These are phyloP conservation scores for Aspergillus tanneri DNA, from an alignment of 2,329 filamentous ascomycete species.

Conservation along the genomic window DNA sequence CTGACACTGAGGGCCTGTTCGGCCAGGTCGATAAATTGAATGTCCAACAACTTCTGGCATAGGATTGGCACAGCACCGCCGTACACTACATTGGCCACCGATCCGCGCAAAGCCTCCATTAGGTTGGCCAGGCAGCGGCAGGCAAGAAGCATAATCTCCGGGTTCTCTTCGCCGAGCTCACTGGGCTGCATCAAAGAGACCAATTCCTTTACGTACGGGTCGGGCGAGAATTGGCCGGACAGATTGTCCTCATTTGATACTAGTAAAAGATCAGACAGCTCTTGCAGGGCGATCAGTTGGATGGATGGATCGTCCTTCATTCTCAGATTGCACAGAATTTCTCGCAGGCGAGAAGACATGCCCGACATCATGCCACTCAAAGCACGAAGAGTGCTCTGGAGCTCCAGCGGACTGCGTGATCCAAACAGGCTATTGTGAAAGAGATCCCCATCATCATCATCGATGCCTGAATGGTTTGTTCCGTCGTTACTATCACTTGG, in stretches of 20 bases:
- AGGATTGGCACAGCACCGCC: constrained; percentile 93
- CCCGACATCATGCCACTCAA: constrained; percentile 91
- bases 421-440: constrained; percentile 66
- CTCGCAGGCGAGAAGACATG: constrained; percentile 73
- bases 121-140: constrained; percentile 94
- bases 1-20: constrained; percentile 86
- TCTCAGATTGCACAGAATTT: constrained; percentile 71
- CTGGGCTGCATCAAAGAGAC: constrained; percentile 88
- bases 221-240: constrained; percentile 89
- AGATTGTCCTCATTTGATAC: constrained; percentile 97
- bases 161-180: constrained; percentile 83
- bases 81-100: constrained; percentile 93
- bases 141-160: constrained; percentile 94
- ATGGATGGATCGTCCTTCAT: constrained; percentile 82
- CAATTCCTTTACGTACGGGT: constrained; percentile 92
- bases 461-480: constrained; percentile 51
- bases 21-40: constrained; percentile 94
- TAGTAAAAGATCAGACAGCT: constrained; percentile 87
- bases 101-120: constrained; percentile 93
- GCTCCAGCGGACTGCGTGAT: constrained; percentile 59
- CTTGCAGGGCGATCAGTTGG: constrained; percentile 88
- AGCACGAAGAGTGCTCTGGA: constrained; percentile 80
- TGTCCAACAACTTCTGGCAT: constrained; percentile 92
- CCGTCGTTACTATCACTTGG: constrained; percentile 67
- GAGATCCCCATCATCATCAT: constrained; percentile 60